Percentiles rank a stretch among this genome's conserved stretches.
These are phyloP conservation scores for Fusarium sp. DNA, from an alignment of 2,329 filamentous ascomycete species.

Conservation along the genomic window DNA sequence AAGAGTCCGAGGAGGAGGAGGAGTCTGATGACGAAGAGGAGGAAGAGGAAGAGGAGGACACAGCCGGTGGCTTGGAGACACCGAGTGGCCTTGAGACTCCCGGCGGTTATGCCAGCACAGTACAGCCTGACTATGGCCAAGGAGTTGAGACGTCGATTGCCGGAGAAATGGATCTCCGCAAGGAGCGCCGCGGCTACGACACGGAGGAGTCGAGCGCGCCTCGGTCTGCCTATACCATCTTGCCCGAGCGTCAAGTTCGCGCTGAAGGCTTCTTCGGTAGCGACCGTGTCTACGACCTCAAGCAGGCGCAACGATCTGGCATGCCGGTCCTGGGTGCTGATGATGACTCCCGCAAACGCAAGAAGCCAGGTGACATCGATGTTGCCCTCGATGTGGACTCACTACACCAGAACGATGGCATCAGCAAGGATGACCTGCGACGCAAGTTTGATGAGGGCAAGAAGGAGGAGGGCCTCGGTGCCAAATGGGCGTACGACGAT, in stretches of 20 bases:
- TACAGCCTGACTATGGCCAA: constrained; percentile 84
- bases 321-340: constrained; percentile 84
- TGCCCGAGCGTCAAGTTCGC: constrained; percentile 88
- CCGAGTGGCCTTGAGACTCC: constrained; percentile 84
- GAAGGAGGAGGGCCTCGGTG: constrained; percentile 73
- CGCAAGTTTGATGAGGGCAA: constrained; percentile 82
- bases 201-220: constrained; percentile 84
- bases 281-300: constrained; percentile 92
- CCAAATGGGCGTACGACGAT: constrained; percentile 82
- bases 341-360: constrained; percentile 83
- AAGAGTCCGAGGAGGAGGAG: constrained; percentile 79
- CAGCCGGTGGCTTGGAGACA: constrained; percentile 76
- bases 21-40: constrained; percentile 80
- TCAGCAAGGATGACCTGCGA: constrained; percentile 87
- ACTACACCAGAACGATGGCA: constrained; percentile 77
- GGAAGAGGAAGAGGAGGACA: constrained; percentile 71
- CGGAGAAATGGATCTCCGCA: constrained; percentile 92
- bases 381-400: constrained; percentile 90
- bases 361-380: constrained; percentile 96
- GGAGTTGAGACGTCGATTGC: constrained; percentile 78
- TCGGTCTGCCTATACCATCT: constrained; percentile 86
- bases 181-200: constrained; percentile 83
- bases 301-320: constrained; percentile 60
- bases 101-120: constrained; percentile 81
- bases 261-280: constrained; percentile 96